Conservation (phyloP, 768 basidiomycete genomes). For the Termitomyces bulborhizus region DNA sequence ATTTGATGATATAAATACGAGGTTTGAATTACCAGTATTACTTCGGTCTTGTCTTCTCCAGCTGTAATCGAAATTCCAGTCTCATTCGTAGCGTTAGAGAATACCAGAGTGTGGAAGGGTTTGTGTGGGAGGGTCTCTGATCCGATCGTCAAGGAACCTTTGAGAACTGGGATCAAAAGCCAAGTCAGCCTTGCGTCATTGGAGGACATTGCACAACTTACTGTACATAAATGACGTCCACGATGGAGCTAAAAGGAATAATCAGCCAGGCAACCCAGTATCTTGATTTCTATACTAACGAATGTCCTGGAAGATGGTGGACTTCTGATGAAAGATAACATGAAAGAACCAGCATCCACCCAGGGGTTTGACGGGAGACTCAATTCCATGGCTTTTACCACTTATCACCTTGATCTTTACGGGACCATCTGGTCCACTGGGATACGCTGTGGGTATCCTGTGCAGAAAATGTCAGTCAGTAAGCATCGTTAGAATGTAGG, state of each 20-base stretch:
- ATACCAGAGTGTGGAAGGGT: constrained; percentile 76
- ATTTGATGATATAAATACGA: neutral
- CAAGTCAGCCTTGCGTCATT: neutral
- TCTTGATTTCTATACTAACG: constrained; percentile 39
- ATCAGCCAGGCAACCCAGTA: neutral
- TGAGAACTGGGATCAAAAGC: constrained; percentile 40
- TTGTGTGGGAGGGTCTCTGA: constrained; percentile 35
- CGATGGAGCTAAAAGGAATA: constrained; percentile 45
- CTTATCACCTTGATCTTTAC: constrained; percentile 80
- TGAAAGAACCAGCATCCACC: constrained; percentile 97
- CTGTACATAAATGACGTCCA: constrained; percentile 92
- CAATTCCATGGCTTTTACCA: constrained; percentile 79
- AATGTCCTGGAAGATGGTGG: constrained; percentile 73
- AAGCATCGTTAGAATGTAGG: neutral
- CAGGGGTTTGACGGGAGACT: constrained; percentile 83
- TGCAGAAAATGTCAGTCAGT: neutral
- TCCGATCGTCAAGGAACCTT: constrained; percentile 63
- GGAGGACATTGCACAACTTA: constrained; percentile 25
- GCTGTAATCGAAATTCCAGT: constrained; percentile 66
- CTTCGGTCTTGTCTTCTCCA: constrained; percentile 56
- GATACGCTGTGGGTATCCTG: constrained; percentile 71
- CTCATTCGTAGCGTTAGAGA: constrained; percentile 54
- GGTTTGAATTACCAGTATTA: constrained; percentile 53
- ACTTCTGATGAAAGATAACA: constrained; percentile 56
- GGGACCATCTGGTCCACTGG: constrained; percentile 60